phyloP scores from a whole-genome alignment of 768 basidiomycete species.

The Amanita jacksonii region DNA sequence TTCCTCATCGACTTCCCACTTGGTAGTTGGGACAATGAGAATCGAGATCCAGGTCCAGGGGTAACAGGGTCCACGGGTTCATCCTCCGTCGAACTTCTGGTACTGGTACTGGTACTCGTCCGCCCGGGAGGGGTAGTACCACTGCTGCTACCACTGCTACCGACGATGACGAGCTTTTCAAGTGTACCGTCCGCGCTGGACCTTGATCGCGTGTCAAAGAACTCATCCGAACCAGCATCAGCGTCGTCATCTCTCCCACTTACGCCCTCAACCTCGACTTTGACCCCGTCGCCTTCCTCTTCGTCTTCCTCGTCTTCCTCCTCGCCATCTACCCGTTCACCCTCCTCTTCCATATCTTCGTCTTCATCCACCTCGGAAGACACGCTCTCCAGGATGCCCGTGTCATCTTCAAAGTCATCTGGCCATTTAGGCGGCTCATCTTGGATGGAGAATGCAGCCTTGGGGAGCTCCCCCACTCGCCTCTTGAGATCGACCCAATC shows the following conservation, averaged over 20 bases:
- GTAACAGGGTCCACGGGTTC: slow-evolving; percentile 64
- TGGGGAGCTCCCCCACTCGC: slow-evolving; percentile 58
- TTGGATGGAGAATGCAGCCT: slow-evolving; percentile 77
- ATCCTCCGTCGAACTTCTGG: slow-evolving; percentile 46
- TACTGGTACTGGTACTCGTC: slow-evolving; percentile 24
- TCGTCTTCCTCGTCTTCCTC: slow-evolving; percentile 19
- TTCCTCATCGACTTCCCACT: slow-evolving; percentile 15
- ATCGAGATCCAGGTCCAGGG: slow-evolving; percentile 42
- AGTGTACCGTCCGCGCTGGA: slow-evolving; percentile 13
- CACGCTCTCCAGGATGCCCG: slow-evolving; percentile 77
- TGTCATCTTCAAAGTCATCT: slow-evolving; percentile 61
- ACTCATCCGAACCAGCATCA: slow-evolving; percentile 36
- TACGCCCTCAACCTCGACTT: slow-evolving; percentile 16
- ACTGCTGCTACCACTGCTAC: background rate
- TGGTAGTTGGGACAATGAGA: slow-evolving; percentile 30
- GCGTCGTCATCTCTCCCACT: slow-evolving; percentile 13
- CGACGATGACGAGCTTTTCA: too few species aligned
- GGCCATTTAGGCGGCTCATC: slow-evolving; percentile 85
- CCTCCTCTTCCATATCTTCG: slow-evolving; percentile 23
- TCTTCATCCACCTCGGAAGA: slow-evolving; percentile 56
- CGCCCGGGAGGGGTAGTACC: slow-evolving; percentile 11
- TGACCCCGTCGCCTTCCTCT: slow-evolving; percentile 15
- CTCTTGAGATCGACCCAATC: slow-evolving; percentile 81
- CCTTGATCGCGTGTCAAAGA: slow-evolving; percentile 42
- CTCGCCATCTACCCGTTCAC: slow-evolving; percentile 10